These are phyloP conservation scores for Nidularia pulvinata DNA, from an alignment of 768 basidiomycete genomes.

Conservation along the genomic window DNA sequence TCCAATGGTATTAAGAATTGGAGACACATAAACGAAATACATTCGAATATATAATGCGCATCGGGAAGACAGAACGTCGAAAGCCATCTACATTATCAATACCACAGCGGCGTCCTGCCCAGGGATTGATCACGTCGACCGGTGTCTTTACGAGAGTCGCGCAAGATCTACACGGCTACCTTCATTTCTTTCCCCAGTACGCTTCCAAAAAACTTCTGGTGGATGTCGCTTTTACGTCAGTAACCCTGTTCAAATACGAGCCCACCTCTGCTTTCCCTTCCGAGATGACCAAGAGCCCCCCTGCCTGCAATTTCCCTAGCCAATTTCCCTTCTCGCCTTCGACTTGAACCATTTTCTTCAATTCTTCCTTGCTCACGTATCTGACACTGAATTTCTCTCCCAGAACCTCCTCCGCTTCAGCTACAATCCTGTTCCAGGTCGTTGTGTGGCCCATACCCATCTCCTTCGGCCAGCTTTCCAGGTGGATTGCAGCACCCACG, in stretches of 20 bases:
- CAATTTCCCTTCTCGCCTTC: not conserved
- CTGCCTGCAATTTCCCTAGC: not conserved
- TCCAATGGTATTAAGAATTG: too few species aligned
- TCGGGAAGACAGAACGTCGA: too few species aligned
- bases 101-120: too few species aligned
- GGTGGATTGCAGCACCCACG: not conserved
- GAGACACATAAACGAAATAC: too few species aligned
- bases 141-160: too few species aligned
- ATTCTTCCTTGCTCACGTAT: not conserved
- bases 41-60: too few species aligned
- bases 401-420: not conserved
- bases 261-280: not conserved
- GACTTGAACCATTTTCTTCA: not conserved
- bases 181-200: not conserved
- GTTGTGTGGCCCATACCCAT: conserved; percentile 4
- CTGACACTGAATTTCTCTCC: not conserved
- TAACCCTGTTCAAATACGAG: not conserved
- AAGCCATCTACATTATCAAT: too few species aligned
- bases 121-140: too few species aligned
- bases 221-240: not conserved
- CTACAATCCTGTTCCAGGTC: not conserved
- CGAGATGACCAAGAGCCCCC: not conserved
- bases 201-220: not conserved
- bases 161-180: too few species aligned
- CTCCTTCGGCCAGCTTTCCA: conserved; percentile 2